Evolutionary conservation across 1,139 yeast genomes (phyloP), one percentile per base, ranked within the genome.

Genomic region (Insectozyma bohioensis): DNA sequence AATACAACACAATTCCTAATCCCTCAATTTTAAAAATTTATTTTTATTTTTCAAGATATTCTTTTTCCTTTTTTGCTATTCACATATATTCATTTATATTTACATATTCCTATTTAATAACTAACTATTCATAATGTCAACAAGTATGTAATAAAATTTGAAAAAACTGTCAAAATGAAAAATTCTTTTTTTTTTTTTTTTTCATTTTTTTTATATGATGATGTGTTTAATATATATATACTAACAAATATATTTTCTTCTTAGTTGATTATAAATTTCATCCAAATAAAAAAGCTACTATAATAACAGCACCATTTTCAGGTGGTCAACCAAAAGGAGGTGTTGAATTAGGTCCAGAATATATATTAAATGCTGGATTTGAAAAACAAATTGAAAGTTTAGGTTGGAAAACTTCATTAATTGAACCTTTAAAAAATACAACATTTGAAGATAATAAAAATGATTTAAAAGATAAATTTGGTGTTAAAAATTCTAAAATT

Each of bases 251-350:
- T 41, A n/a, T 11, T 18, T n/a, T 17, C 15, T 29, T 17, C 23
- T 24, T 29, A 53, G 61, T 57, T 29, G 36, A 52, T 37, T 81
- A 70, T 65, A 73, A 76, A 44, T 77, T 64, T 51, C 73, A 72
- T 49, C 70, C 78, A 31, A 52, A 67, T 28, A 78, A 71, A 46
- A 67, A 75, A 40, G 75, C 78, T 19, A 72, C 86, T 13, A 64
- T 88, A 36, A 76, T 88, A 45, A 70, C 81, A 17, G 96, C 95
- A 0, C 96, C 97, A 34, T 88, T 88, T 56, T 80, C 90, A 22
- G 97, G 97, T n/a, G 98, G 98, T 39, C 98, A 90, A 60, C 94
- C 90, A 33, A 85, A 85, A 51, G 77, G 82, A 21, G 98, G 98
- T 36, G 97, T 90, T 24, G 97, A 90, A 52, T 75, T 80, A 38